Conservation (phyloP, 2,329 filamentous ascomycete genomes). For the Parastagonospora nodorum region DNA sequence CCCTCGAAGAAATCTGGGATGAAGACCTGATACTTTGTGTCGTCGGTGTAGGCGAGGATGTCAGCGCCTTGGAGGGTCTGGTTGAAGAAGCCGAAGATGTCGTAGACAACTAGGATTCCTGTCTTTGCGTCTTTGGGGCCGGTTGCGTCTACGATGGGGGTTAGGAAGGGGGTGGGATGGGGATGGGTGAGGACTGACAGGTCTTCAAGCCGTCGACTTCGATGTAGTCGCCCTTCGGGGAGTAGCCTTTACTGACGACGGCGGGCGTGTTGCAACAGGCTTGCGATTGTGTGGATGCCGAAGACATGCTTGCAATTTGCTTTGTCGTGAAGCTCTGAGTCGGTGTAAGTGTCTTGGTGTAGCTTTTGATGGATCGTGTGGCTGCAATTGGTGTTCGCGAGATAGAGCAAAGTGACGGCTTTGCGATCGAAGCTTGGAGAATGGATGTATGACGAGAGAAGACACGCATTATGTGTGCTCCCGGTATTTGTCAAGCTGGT, state of each 20-base stretch:
- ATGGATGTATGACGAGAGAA: neutral
- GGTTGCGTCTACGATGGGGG: conserved; percentile 55
- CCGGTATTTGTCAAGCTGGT: conserved; percentile 1
- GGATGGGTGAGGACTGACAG: conserved; percentile 47
- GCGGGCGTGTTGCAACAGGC: conserved; percentile 57
- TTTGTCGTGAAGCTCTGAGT: conserved; percentile 2
- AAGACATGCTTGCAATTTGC: conserved; percentile 36
- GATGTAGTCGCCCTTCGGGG: conserved; percentile 63
- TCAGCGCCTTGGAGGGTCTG: conserved; percentile 68
- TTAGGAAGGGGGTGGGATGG: neutral
- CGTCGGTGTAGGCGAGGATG: conserved; percentile 63
- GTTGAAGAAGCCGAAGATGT: conserved; percentile 68
- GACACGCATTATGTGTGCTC: conserved; percentile 4
- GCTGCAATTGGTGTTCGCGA: conserved; percentile 15
- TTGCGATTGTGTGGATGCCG: conserved; percentile 43
- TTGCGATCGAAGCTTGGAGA: conserved; percentile 1
- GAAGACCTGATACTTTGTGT: conserved; percentile 78
- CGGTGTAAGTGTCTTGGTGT: neutral
- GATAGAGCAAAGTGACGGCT: conserved; percentile 2
- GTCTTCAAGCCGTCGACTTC: conserved; percentile 66
- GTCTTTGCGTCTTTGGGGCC: conserved; percentile 61
- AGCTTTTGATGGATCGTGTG: neutral
- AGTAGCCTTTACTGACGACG: conserved; percentile 56
- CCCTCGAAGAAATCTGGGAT: conserved; percentile 93
- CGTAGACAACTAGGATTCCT: conserved; percentile 64